Evolutionary conservation across 805 yeast species (phyloP), one percentile per base, ranked within the genome.

Genomic region (Aciculoconidium aculeatum): DNA sequence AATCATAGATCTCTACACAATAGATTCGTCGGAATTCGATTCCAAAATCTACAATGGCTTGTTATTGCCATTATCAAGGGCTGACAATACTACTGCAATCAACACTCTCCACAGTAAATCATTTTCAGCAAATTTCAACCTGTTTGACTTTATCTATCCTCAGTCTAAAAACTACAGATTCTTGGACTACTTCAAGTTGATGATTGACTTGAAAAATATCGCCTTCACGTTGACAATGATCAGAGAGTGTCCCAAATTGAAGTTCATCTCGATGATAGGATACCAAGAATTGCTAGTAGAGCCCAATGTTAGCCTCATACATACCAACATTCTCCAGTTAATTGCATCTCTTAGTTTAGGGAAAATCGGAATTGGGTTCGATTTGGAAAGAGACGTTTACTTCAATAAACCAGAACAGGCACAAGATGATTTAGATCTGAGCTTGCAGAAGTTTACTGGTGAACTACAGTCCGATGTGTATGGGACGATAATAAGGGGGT

Each of bases 181-280:
- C 29, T 31, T 51, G 25, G 41, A 40, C 4, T 51, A 50, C 30
- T 29, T 57, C 11, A 23, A 25, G 8, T 36, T 39, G n/a, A 44
- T 53, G 6, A 47, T 59, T n/a, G 60, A 58, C 32, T 41, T 47
- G 30, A 58, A 61, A 36, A 43, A 41, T 15, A 53, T 57, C 25
- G 39, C 59, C 12, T 37, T 57, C 25, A 36, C 59, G 6, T 39
- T 61, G 20, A 43, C 59, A 3, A 35, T 47, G 13, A 42, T 51
- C 1, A 44, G 45, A 23, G 37, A 42, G 15, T 49, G 55, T 8
- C 37, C 58, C 0, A 29, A 52, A 7, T 16, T 11, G 4, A 50
- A 49, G 31, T 15, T 60, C 27, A 28, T 55, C 5, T 29, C 37
- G n/a, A 32, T 45, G 13, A 30, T 60, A 39, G 67, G 66, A 4